Percentiles rank a stretch among this genome's conserved stretches.
Evolutionary conservation across 208 protist genomes (phyloP).

Genomic region (Crithidia expoeki): DNA sequence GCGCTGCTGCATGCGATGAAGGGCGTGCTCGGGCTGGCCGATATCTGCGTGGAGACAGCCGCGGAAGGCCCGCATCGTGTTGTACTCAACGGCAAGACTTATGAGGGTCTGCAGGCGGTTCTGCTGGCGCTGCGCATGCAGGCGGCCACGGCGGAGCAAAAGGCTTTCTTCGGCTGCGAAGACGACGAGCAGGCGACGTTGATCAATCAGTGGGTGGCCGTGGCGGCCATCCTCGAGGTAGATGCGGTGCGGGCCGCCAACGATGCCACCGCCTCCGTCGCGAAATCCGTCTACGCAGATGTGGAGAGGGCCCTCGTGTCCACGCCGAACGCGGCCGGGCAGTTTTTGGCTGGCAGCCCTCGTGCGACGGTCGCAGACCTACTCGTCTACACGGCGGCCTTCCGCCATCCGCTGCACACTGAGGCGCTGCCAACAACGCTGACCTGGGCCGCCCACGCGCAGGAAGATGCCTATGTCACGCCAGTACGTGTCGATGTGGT

Average conservation of each 20-base stretch:
- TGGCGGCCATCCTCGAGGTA: conserved; percentile 37
- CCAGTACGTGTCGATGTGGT: conserved; percentile 37
- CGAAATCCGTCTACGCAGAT: conserved; percentile 48
- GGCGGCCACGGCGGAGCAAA: conserved; percentile 28
- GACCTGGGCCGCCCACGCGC: conserved; percentile 45
- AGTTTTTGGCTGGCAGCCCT: conserved; percentile 52
- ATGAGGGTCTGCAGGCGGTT: conserved; percentile 36
- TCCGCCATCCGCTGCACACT: conserved; percentile 38
- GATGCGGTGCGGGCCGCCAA: conserved; percentile 22
- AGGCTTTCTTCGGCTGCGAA: conserved; percentile 42
- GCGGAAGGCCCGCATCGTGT: conserved; percentile 38
- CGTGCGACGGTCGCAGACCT: conserved; percentile 74
- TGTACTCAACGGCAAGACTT: conserved; percentile 24
- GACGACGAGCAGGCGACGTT: conserved; percentile 33
- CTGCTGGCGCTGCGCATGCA: conserved; percentile 40
- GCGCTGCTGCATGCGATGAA: conserved; percentile 39
- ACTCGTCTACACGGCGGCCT: conserved; percentile 68
- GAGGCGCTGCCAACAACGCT: conserved; percentile 40
- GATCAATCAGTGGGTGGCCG: conserved; percentile 69
- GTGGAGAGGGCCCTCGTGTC: conserved; percentile 52
- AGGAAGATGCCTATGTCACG: conserved; percentile 47
- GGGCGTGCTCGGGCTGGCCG: conserved; percentile 24
- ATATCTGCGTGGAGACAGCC: conserved; percentile 14
- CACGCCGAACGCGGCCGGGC: conserved; percentile 18
- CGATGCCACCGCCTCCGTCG: conserved; percentile 34